These are phyloP conservation scores for Lodderomyces oxycetoniae DNA, from an alignment of 1,139 yeast species.

Conservation along the genomic window DNA sequence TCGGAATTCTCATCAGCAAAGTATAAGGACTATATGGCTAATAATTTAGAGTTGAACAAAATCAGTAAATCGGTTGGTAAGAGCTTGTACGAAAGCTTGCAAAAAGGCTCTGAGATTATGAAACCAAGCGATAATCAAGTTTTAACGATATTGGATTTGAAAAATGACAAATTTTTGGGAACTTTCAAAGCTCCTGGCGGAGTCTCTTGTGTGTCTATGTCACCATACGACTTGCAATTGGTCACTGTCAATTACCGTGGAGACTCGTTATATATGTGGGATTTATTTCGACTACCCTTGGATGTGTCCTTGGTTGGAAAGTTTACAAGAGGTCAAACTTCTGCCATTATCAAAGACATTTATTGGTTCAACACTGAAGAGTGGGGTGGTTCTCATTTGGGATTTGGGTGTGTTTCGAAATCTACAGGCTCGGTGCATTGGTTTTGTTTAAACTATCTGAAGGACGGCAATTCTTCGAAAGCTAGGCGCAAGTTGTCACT, in stretches of 20 bases:
- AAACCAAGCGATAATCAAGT: conserved; percentile 31
- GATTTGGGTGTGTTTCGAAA: conserved; percentile 53
- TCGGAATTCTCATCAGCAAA: conserved; percentile 47
- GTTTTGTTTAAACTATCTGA: conserved; percentile 40
- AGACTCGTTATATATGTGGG: conserved; percentile 63
- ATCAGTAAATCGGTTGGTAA: conserved; percentile 31
- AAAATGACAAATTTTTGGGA: conserved; percentile 42
- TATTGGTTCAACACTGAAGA: conserved; percentile 45
- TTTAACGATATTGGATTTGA: conserved; percentile 44
- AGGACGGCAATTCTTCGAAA: neutral
- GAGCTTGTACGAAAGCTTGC: conserved; percentile 28
- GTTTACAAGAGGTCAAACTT: conserved; percentile 60
- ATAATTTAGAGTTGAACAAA: conserved; percentile 20
- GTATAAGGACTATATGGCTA: conserved; percentile 33
- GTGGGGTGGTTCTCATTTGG: conserved; percentile 14
- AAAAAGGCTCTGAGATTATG: conserved; percentile 23
- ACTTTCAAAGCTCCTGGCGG: conserved; percentile 60
- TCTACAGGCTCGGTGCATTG: conserved; percentile 62
- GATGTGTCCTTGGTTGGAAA: conserved; percentile 56
- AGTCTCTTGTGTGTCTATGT: conserved; percentile 54
- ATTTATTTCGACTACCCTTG: conserved; percentile 47
- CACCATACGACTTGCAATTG: conserved; percentile 58
- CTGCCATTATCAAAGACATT: conserved; percentile 48
- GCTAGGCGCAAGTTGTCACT: neutral
- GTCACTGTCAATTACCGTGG: conserved; percentile 59